Conservation (phyloP, 2,329 filamentous ascomycete genomes). For the Monosporascus ibericus region DNA sequence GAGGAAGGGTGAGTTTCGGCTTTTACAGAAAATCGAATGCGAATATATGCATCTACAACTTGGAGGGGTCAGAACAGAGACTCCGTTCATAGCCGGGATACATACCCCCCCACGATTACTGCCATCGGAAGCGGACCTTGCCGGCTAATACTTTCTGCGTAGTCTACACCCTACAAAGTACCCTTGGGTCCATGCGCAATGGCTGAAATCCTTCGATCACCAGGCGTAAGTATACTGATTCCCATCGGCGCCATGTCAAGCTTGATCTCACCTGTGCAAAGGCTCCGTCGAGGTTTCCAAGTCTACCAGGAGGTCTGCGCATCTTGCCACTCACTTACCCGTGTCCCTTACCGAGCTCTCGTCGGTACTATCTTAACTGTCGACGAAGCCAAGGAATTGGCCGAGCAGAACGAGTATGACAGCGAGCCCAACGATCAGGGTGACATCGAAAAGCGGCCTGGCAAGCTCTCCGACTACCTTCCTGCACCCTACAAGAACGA, state of each 20-base stretch:
- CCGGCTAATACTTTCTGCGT: conserved; percentile 14
- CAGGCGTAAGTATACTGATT: conserved; percentile 64
- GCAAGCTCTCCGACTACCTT: conserved; percentile 97
- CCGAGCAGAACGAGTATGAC: conserved; percentile 98
- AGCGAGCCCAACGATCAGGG: conserved; percentile 96
- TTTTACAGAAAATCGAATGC: not conserved
- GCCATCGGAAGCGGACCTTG: conserved; percentile 8
- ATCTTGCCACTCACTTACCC: conserved; percentile 91
- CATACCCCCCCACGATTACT: not conserved
- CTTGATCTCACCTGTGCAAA: conserved; percentile 49
- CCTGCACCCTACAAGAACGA: conserved; percentile 97
- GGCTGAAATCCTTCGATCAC: conserved; percentile 94
- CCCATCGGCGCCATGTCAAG: conserved; percentile 3
- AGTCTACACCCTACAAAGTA: conserved; percentile 90
- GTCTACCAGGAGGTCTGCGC: conserved; percentile 98
- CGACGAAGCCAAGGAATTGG: conserved; percentile 94
- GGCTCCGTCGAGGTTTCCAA: conserved; percentile 97
- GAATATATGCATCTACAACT: not conserved
- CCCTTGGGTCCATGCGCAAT: conserved; percentile 92
- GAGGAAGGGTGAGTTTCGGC: conserved; percentile 88
- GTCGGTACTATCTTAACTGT: conserved; percentile 92
- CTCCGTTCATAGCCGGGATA: not conserved
- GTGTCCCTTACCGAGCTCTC: conserved; percentile 87
- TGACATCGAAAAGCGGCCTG: conserved; percentile 95
- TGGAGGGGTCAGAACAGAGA: conserved; percentile 8